Evolutionary conservation across 2,329 filamentous ascomycete genomes (phyloP), one percentile per base, ranked within the genome.

Genomic region (Aspergillus sp.): DNA sequence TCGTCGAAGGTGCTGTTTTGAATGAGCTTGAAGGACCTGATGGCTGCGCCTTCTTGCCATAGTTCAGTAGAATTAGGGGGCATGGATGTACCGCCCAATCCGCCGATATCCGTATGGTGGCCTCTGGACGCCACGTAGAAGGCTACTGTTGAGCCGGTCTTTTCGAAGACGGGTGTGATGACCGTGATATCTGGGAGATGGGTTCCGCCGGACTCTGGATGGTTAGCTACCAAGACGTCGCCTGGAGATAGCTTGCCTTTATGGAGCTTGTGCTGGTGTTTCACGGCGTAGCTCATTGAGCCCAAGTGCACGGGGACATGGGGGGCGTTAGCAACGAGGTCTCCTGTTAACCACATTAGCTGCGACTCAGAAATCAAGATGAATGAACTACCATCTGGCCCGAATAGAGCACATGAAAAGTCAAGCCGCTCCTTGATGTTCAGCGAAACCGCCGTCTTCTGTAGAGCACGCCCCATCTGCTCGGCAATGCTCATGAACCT

Each of bases 361-460:
- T 22, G 13, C 17, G 12, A 38, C 3, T 30, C 4, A 2, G 38
- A 7, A 30, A 8, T n/a, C 20, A 11, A 17, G 17, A 15, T 17
- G 13, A 26, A 9, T n/a, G 6, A 24, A 5, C 5, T 52, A 52
- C 49, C 90, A 7, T 85, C 84, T 0, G 86, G 83, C 64, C 92
- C 90, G 62, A 93, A 93, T 1, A 93, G 81, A 30, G 90, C 90
- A 63, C 90, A 95, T 3, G 89, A 92, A 67, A 91, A 95, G 68
- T 95, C 90, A 1, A 93, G 81, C 5, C 90, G 85, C 89, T 93
- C 90, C 70, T 93, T 93, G 69, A 93, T 90, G 65, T 93, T 93
- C 0, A 79, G 81, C 0, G 80, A 83, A 6, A 85, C 81, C 0
- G 78, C 79, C 0, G 82, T 85, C 64, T 82, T 81, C 50, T 84